Evolutionary conservation across 1,284 basidiomycete genomes (phyloP).

Genomic region (Apiotrichum laibachii): DNA sequence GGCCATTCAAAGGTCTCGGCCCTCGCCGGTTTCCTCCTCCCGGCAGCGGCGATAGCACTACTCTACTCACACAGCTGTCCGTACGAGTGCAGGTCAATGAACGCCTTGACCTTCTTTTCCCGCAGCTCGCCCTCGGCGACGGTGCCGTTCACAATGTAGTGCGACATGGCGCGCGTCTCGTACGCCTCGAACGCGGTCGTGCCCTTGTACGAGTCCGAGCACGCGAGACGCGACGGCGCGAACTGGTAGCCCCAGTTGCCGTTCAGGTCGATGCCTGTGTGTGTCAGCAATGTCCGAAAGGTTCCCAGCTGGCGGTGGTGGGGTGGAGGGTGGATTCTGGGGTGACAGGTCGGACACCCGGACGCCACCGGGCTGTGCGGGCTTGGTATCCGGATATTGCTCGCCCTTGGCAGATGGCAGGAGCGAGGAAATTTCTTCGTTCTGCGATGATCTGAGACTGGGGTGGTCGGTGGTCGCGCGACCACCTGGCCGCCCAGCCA

Average conservation of each 20-base stretch:
- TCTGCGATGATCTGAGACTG: too few relatives aligned
- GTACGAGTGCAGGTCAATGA: conserved; percentile 75
- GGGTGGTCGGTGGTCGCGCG: too few relatives aligned
- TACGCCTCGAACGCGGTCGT: conserved; percentile 67
- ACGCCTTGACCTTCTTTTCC: conserved; percentile 55
- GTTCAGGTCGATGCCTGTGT: conserved; percentile 73
- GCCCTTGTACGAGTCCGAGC: conserved; percentile 72
- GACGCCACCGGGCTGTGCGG: too few relatives aligned
- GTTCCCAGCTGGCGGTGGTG: background rate
- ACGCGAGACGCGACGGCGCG: conserved; percentile 45
- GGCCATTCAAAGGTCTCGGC: too few relatives aligned
- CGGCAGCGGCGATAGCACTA: background rate
- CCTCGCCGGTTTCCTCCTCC: too few relatives aligned
- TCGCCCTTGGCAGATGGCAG: too few relatives aligned
- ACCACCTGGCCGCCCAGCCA: too few relatives aligned
- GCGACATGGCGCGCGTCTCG: conserved; percentile 71
- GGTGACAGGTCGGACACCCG: too few relatives aligned
- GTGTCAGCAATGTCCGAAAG: conserved; percentile 30
- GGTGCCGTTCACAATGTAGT: conserved; percentile 59
- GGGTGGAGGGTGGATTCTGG: too few relatives aligned
- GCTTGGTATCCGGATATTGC: too few relatives aligned
- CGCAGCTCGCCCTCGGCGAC: conserved; percentile 16
- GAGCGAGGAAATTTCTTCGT: too few relatives aligned
- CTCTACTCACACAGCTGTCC: conserved; percentile 70
- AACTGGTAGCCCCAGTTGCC: conserved; percentile 62